Evolutionary conservation across 2,329 filamentous ascomycete species (phyloP), one percentile per base, ranked within the genome.

Genomic region (Trichothecium roseum): DNA sequence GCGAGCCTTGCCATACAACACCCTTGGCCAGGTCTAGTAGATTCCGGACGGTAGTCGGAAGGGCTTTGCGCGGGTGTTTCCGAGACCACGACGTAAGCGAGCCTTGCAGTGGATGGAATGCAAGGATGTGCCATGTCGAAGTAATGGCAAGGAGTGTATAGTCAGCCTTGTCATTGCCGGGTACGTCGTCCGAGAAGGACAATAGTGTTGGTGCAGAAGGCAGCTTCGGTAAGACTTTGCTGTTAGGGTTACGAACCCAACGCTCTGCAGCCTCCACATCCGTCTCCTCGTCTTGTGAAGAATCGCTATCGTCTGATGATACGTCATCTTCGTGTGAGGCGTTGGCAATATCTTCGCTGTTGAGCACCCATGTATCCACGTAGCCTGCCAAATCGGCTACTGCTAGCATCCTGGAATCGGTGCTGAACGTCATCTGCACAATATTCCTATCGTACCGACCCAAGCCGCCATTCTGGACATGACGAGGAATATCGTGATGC

Each of bases 41-140:
- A 43, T 78, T 74, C 37, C 71, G 74, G 54, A 93, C 89, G 32
- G 83, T 73, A 3, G 69, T 65, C 0, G 87, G 91, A 15, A 95
- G 74, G 38, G 71, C 73, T 13, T 73, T 71, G n/a, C 79, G 74
- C 4, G 81, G 79, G 54, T 96, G 94, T 27, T 83, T 73, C 44
- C 84, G 74, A 8, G 85, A 86, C 91, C 91, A 98, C 26, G 84
- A 72, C 4, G 81, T 86, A 9, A 96, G 64, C 14, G 74, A 74
- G 30, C 88, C 88, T 32, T 74, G 69, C n/a, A 81, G 65, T 27
- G 86, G 74, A 47, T 94, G 76, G 56, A 96, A 84, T 36, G 91
- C 75, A 43, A 84, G 73, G 29, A 96, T 62, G 39, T 87, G 66
- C 52, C 51, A 78, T 55, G 53, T 74, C 37, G 59, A 73, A 42